These are phyloP conservation scores for Aspergillus viridinutans DNA, from an alignment of 2,329 filamentous ascomycete genomes.

Conservation along the genomic window DNA sequence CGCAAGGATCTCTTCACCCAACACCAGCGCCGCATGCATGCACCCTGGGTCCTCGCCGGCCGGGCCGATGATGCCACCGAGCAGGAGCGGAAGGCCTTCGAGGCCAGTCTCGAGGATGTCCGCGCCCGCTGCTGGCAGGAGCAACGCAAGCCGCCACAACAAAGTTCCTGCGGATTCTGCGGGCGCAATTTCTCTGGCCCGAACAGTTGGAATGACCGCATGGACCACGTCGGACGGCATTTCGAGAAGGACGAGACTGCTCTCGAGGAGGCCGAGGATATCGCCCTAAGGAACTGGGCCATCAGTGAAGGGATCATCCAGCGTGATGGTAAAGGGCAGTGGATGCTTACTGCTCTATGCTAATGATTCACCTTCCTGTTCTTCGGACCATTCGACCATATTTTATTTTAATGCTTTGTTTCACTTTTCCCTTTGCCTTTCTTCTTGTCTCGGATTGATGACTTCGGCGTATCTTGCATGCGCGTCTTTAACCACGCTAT, in stretches of 20 bases:
- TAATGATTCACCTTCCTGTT: background rate
- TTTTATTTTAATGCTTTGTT: background rate
- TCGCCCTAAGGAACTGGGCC: conserved; percentile 40
- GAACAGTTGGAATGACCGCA: conserved; percentile 71
- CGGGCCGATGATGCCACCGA: conserved; percentile 16
- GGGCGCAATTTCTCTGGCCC: conserved; percentile 54
- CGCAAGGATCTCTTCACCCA: conserved; percentile 90
- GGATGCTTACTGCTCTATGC: conserved; percentile 17
- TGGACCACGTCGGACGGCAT: conserved; percentile 85
- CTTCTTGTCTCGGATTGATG: background rate
- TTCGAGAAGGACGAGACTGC: conserved; percentile 56
- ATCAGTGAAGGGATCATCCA: conserved; percentile 30
- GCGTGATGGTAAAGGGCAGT: conserved; percentile 14
- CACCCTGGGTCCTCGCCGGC: conserved; percentile 52
- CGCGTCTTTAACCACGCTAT: background rate
- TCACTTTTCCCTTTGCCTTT: conserved; percentile 23
- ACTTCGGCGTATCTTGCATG: background rate
- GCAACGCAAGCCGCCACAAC: conserved; percentile 59
- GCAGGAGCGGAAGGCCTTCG: conserved; percentile 36
- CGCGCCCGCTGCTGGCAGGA: conserved; percentile 56
- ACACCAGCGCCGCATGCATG: conserved; percentile 82
- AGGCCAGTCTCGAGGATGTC: conserved; percentile 53
- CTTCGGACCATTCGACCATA: background rate
- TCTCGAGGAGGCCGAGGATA: conserved; percentile 35
- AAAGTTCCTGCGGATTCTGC: conserved; percentile 62